Conservation (phyloP, 2,329 filamentous ascomycete genomes). For the Xylariaceae sp. region DNA sequence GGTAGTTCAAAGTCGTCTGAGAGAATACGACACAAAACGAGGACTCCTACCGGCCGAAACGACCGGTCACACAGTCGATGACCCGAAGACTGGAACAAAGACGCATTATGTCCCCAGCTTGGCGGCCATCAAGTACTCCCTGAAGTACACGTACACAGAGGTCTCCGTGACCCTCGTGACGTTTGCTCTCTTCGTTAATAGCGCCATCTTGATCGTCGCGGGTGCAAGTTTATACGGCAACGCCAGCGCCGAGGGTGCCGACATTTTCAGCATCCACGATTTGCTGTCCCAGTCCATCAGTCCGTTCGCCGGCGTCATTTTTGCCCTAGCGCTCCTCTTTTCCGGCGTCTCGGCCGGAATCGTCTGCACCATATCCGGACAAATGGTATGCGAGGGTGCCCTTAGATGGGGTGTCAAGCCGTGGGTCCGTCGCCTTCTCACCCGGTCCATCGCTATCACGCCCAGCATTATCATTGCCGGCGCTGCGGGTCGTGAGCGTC, state of each 20-base stretch:
- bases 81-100: conserved; percentile 35
- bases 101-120: conserved; percentile 65
- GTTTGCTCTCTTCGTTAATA: conserved; percentile 81
- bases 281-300: conserved; percentile 65
- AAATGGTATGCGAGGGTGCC: conserved; percentile 84
- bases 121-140: conserved; percentile 64
- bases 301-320: conserved; percentile 73
- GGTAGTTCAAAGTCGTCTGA: conserved; percentile 61
- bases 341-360: conserved; percentile 79
- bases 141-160: conserved; percentile 69
- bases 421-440: conserved; percentile 74
- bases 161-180: conserved; percentile 69
- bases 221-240: conserved; percentile 68
- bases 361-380: conserved; percentile 82
- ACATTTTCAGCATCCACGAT: conserved; percentile 77
- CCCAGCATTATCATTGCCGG: conserved; percentile 80
- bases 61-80: conserved; percentile 21
- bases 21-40: conserved; percentile 55
- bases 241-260: conserved; percentile 57
- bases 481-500: conserved; percentile 64
- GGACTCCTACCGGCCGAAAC: conserved; percentile 43
- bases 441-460: conserved; percentile 72
- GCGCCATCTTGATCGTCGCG: conserved; percentile 73
- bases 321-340: conserved; percentile 73
- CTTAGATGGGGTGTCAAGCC: conserved; percentile 68